phyloP scores from a whole-genome alignment of 345 rosid genomes.

The Brassica juncea region DNA sequence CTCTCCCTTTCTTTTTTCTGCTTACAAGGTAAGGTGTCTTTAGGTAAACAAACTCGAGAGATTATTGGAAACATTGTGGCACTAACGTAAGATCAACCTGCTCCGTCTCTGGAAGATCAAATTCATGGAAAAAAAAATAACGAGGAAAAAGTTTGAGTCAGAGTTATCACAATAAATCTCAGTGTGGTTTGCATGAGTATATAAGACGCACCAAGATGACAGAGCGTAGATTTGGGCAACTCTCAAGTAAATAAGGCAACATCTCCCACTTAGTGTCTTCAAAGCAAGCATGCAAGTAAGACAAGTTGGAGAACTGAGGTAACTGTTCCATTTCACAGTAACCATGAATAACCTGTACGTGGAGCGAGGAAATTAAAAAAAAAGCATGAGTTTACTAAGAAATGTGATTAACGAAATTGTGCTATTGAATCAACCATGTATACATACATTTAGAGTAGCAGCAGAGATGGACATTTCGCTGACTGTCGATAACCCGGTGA shows the following conservation, averaged over 20 bases:
- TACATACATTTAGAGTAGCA: conserved; percentile 10
- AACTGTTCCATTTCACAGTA: conserved; percentile 20
- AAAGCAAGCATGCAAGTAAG: conserved; percentile 21
- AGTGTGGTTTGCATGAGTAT: not conserved
- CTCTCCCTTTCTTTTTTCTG: conserved; percentile 4
- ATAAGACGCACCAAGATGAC: conserved; percentile 21
- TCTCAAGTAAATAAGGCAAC: conserved; percentile 27
- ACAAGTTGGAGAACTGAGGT: conserved; percentile 30
- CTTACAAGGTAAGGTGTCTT: not conserved
- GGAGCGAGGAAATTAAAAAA: not conserved
- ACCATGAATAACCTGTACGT: conserved; percentile 25
- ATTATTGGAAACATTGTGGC: not conserved
- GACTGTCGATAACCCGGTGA: conserved; percentile 19
- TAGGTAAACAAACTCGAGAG: too few species aligned
- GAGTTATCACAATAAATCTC: not conserved
- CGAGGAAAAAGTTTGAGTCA: not conserved
- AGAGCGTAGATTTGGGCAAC: conserved; percentile 29
- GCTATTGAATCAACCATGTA: not conserved
- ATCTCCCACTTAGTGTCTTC: conserved; percentile 11
- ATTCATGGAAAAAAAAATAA: conserved; percentile 9
- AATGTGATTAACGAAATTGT: not conserved
- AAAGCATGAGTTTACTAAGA: not conserved
- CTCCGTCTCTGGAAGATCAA: conserved; percentile 6
- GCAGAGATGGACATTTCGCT: conserved; percentile 20
- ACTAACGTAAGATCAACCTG: conserved; percentile 1